Base-by-base conservation (phyloP, 805 yeast species). In the Saccharomycopsis olivae region DNA sequence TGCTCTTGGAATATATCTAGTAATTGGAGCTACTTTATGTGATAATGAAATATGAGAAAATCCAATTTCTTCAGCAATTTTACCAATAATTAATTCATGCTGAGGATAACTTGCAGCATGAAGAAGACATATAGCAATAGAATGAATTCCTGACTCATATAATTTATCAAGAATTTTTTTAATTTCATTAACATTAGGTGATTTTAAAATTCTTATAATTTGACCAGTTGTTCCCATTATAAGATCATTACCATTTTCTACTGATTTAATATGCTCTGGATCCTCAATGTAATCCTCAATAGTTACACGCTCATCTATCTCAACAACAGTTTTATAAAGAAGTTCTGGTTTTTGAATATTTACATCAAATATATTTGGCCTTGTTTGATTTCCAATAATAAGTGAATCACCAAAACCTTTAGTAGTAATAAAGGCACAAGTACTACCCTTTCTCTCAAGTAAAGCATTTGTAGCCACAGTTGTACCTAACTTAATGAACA, bases 401-500 rank as follows among this genome's bases (percentile, higher is more conserved):
- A 89, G 63, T 29, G 83, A 75, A 53, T 89, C 96, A 49, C 73
- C 74, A 60, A 86, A 89, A 0, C 96, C 98, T 51, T 76, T 80
- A 13, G 96, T 84, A 2, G 94, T 86, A 4, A 88, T 59, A 44
- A 89, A 66, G 1, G 92, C 94, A 50, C 94, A 88, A 24, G 75
- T 64, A 42, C 87, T 94, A 38, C 97, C 98, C 54, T 87, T 87
- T 47, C 97, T 69, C 54, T 89, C 97, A 44, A 89, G 66, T 25
- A 92, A 68, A 1, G 97, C 96, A 60, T 89, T 89, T 5, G 97
- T 89, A 2, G 98, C 97, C 9, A 87, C 92, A 0, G 96, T 88
- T 3, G 96, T 87, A 2, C 96, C 96, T 82, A 88, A 78, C 41
- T 95, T 66, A 35, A 87, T 74, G 32, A 78, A 71, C 39, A 73